Base-by-base conservation (phyloP, 2,329 filamentous ascomycete genomes). In the Neopestalotiopsis rosae region DNA sequence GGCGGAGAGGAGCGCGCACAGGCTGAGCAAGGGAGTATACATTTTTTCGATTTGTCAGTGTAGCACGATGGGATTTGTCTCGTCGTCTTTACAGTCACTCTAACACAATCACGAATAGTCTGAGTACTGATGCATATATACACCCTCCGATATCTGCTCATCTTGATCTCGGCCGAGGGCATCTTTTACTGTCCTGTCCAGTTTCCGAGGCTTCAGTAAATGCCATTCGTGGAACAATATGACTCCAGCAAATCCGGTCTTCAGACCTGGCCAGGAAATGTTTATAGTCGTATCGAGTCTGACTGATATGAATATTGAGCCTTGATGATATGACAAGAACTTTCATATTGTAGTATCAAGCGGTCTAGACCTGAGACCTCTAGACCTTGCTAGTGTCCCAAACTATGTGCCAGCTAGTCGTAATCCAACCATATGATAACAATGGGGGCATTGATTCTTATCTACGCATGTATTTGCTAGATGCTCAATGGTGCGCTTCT, bases 1-100 rank as follows among this genome's bases (percentile, higher is more conserved):
- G 42, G 73, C 69, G 17, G 72, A 71, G 28, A 59, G 20, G 57
- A 34, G 6, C 13, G 30, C 13, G 6, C 57, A n/a, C 57, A 30
- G 14, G n/a, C 24, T 59, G 24, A 59, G 5, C 1, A 52, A 9
- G 6, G 5, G 34, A 38, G 34, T 10, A 10, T 38, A 38, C 45
- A 24, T 52, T 7, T 3, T 52, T 1, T 24, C 6, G 45, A 52
- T 2, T 17, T n/a, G n/a, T 52, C 20, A 20, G n/a, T 7, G 20
- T 9, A 9, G 3, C 0, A 52, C 17, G 20, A 52, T 9, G 45
- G n/a, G 34, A 7, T 3, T 20, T 20, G n/a, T 9, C 2, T 24
- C n/a, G 1, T 20, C n/a, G 45, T 9, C 2, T 52, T 52, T 7
- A 4, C 17, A 52, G 17, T 9, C 14, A n/a, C 1, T 17, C n/a